These are phyloP conservation scores for Ampelomyces quisqualis DNA, from an alignment of 2,329 filamentous ascomycete genomes.

Conservation along the genomic window DNA sequence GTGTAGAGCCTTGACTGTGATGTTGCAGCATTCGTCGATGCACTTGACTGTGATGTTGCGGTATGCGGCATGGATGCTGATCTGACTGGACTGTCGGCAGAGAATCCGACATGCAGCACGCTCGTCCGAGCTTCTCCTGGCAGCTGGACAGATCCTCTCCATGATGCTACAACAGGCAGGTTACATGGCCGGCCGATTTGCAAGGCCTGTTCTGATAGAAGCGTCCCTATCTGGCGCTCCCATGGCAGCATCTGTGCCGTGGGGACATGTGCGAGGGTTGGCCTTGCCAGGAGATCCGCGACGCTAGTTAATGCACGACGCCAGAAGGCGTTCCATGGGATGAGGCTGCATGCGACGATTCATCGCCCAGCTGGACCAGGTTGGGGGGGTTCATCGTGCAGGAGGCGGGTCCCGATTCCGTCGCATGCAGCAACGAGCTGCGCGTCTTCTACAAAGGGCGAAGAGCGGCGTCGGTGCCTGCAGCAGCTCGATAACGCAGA, in stretches of 20 bases:
- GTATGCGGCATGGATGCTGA: not conserved
- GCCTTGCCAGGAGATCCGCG: conserved; percentile 11
- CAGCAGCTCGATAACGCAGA: conserved; percentile 7
- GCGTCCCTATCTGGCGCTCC: conserved; percentile 21
- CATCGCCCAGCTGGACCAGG: conserved; percentile 30
- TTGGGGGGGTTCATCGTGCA: conserved; percentile 24
- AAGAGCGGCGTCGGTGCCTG: conserved; percentile 12
- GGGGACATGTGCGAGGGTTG: conserved; percentile 23
- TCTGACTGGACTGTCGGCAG: too few species aligned
- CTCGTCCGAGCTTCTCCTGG: conserved; percentile 33
- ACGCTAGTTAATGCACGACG: conserved; percentile 21
- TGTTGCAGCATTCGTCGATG: not conserved
- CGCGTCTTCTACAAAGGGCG: conserved; percentile 22
- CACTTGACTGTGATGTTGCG: not conserved
- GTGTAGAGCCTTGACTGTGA: too few species aligned
- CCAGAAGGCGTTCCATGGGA: conserved; percentile 25
- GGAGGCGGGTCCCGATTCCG: conserved; percentile 19
- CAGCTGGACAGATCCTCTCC: not conserved
- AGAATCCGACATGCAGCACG: too few species aligned
- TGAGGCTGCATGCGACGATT: conserved; percentile 38
- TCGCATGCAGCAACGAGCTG: conserved; percentile 27
- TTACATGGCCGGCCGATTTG: conserved; percentile 24
- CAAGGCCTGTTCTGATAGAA: conserved; percentile 11
- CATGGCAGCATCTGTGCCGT: conserved; percentile 16
- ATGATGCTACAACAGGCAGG: conserved; percentile 20